These are phyloP conservation scores for Vaccinium corymbosum DNA, from an alignment of 148 eudicot genomes.

Conservation along the genomic window DNA sequence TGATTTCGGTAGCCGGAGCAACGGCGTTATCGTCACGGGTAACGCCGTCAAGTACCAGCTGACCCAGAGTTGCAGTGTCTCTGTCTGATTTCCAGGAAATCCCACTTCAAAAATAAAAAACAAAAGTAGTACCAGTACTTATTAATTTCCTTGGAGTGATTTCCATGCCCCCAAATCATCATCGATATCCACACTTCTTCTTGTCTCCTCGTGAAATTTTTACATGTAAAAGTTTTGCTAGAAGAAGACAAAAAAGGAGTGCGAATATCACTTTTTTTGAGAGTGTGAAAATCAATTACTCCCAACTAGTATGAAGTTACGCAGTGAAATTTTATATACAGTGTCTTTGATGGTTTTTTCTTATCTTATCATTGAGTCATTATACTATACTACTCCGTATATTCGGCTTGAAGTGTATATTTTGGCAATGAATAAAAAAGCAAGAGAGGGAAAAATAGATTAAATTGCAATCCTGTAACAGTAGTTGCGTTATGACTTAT, in stretches of 20 bases:
- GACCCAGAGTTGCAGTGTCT: constrained; percentile 48
- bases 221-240: no score
- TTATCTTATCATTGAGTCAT: background rate
- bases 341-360: background rate
- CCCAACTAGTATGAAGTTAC: no score
- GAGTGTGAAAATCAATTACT: no score
- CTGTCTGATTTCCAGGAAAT: constrained; percentile 26
- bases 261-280: no score
- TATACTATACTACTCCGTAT: background rate
- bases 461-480: background rate
- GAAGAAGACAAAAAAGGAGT: no score
- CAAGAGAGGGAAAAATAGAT: background rate
- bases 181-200: no score
- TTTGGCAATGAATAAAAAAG: background rate
- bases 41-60: constrained; percentile 68
- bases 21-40: constrained; percentile 30
- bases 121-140: no score
- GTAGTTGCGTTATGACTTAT: background rate
- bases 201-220: no score
- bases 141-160: no score
- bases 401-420: background rate
- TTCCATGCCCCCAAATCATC: no score
- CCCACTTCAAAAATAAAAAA: no score
- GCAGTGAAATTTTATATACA: no score
- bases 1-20: constrained; percentile 37